These are phyloP conservation scores for Populus euphratica DNA, from an alignment of 345 rosid species.

Conservation along the genomic window DNA sequence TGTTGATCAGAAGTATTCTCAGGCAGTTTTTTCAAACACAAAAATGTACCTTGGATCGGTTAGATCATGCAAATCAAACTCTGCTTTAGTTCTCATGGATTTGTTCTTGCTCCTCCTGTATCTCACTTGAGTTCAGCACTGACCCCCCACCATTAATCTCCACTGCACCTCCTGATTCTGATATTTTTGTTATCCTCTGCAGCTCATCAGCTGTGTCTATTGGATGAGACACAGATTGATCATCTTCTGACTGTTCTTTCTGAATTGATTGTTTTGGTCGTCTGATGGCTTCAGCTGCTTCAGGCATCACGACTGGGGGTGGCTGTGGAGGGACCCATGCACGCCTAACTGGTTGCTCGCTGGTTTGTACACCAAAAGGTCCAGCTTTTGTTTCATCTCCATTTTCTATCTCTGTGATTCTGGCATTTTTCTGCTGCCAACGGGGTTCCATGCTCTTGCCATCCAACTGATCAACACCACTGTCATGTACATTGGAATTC, in stretches of 20 bases:
- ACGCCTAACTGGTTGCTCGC: constrained; percentile 53
- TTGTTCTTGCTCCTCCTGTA: constrained; percentile 51
- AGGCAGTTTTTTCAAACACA: neutral
- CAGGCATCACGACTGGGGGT: constrained; percentile 87
- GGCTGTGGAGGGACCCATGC: constrained; percentile 95
- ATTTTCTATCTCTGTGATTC: constrained; percentile 58
- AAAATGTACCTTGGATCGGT: neutral
- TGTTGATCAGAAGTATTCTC: neutral
- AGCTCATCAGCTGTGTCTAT: constrained; percentile 49
- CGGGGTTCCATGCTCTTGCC: constrained; percentile 43
- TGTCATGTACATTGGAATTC: constrained; percentile 35
- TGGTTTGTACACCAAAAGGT: constrained; percentile 35
- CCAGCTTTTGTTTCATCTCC: constrained; percentile 42
- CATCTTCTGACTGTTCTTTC: constrained; percentile 52
- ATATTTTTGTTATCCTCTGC: constrained; percentile 64
- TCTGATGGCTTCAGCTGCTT: constrained; percentile 93
- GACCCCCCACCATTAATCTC: constrained; percentile 35
- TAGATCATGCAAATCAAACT: constrained; percentile 1
- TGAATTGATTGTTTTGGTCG: constrained; percentile 60
- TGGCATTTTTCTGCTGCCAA: constrained; percentile 73
- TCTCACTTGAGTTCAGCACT: constrained; percentile 43
- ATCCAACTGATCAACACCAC: constrained; percentile 38
- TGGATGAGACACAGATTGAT: constrained; percentile 34
- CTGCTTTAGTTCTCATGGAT: constrained; percentile 30
- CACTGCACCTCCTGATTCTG: constrained; percentile 58